phyloP scores from a whole-genome alignment of 352 stramenopile genomes.

The Poterioochromonas sp. region DNA sequence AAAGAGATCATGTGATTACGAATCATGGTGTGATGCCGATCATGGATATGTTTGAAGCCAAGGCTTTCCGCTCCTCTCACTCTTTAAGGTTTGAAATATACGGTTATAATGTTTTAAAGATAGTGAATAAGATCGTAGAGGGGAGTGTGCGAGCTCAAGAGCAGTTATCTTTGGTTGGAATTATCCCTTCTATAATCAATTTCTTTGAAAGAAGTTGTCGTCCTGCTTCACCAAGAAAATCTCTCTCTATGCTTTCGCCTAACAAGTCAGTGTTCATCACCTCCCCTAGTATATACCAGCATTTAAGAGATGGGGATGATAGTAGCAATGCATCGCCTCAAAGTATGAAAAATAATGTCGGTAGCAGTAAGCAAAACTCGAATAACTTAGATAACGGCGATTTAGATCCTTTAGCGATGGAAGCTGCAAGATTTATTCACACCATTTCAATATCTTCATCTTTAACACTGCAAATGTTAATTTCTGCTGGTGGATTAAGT shows the following conservation, averaged over 20 bases:
- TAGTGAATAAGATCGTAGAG: constrained; percentile 78
- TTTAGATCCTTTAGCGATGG: not conserved
- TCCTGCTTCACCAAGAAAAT: not conserved
- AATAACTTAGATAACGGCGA: no score
- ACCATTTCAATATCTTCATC: not conserved
- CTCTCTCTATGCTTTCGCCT: not conserved
- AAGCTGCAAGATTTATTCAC: not conserved
- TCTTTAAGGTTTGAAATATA: no score
- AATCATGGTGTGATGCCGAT: constrained; percentile 78
- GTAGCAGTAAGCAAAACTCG: no score
- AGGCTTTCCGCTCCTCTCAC: not conserved
- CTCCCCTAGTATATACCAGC: not conserved
- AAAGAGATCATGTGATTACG: constrained; percentile 69
- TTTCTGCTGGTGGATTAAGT: not conserved
- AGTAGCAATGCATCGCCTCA: not conserved
- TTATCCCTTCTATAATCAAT: constrained; percentile 79
- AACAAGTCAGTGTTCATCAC: not conserved
- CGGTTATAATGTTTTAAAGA: constrained; percentile 65
- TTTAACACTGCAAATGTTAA: not conserved
- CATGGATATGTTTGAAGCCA: constrained; percentile 78
- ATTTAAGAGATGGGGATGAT: not conserved
- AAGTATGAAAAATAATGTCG: not conserved
- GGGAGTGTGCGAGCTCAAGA: constrained; percentile 78
- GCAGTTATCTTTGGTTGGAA: constrained; percentile 71
- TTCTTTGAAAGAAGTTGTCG: constrained; percentile 45